These are phyloP conservation scores for Talaromyces wortmannii DNA, from an alignment of 495 filamentous ascomycete species.

Conservation along the genomic window DNA sequence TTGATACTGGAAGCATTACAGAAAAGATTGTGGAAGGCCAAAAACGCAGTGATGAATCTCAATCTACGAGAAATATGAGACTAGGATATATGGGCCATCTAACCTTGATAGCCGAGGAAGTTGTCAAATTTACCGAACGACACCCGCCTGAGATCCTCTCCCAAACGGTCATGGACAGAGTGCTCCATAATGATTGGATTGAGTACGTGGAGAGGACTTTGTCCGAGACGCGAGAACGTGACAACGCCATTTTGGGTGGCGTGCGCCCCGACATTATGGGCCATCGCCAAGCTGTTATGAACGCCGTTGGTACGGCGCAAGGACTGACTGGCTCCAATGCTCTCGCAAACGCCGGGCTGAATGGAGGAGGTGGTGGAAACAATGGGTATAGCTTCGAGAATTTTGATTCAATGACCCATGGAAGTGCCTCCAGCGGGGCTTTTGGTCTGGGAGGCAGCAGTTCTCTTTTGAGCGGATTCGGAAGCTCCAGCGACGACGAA, in stretches of 20 bases:
- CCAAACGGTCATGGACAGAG: constrained; percentile 76
- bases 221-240: constrained; percentile 88
- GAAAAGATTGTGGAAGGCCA: constrained; percentile 90
- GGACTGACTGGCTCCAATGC: constrained; percentile 58
- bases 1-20: constrained; percentile 82
- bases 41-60: constrained; percentile 73
- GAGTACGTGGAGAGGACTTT: constrained; percentile 93
- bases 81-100: constrained; percentile 98
- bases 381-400: constrained; percentile 58
- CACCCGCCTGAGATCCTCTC: constrained; percentile 84
- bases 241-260: constrained; percentile 97
- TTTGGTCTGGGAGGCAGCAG: constrained; percentile 55
- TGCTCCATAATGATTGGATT: constrained; percentile 83
- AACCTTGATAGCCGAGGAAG: constrained; percentile 95
- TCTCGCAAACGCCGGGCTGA: constrained; percentile 69
- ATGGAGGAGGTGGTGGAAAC: constrained; percentile 21
- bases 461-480: constrained; percentile 86
- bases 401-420: constrained; percentile 68
- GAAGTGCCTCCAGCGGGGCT: constrained; percentile 54
- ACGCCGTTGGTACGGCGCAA: constrained; percentile 51
- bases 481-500: constrained; percentile 91
- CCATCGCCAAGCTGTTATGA: constrained; percentile 58
- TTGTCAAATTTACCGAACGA: constrained; percentile 96
- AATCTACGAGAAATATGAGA: constrained; percentile 75
- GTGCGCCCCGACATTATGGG: constrained; percentile 83